These are phyloP conservation scores for Trichomonas tenax DNA, from an alignment of 208 protist genomes.

Conservation along the genomic window DNA sequence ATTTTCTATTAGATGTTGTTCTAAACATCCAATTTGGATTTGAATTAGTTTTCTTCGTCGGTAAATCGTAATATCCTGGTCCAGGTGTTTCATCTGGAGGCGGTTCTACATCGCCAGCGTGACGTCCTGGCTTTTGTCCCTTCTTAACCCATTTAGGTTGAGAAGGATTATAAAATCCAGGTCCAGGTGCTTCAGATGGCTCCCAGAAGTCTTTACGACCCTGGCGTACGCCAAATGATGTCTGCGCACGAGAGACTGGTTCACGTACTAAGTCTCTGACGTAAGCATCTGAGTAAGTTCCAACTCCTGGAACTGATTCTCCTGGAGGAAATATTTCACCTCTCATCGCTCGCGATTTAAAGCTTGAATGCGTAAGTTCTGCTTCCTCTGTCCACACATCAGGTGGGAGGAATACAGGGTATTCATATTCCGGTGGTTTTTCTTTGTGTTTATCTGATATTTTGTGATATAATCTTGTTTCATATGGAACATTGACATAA, in stretches of 20 bases:
- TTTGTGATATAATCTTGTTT: not conserved
- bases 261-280: not conserved
- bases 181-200: not conserved
- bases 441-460: not conserved
- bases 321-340: not conserved
- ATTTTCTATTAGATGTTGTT: not conserved
- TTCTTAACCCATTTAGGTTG: not conserved
- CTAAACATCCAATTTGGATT: not conserved
- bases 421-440: not conserved
- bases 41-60: not conserved
- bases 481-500: not conserved
- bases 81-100: not conserved
- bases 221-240: not conserved
- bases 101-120: not conserved
- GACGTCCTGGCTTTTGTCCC: not conserved
- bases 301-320: not conserved
- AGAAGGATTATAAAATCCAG: not conserved
- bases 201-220: not conserved
- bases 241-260: not conserved
- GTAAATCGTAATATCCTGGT: not conserved
- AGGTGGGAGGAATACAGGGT: not conserved
- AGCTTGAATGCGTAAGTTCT: not conserved
- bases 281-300: not conserved
- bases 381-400: not conserved
- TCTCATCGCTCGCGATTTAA: not conserved